Conservation (phyloP, 1,284 basidiomycete species). For the Papiliotrema flavescens region DNA sequence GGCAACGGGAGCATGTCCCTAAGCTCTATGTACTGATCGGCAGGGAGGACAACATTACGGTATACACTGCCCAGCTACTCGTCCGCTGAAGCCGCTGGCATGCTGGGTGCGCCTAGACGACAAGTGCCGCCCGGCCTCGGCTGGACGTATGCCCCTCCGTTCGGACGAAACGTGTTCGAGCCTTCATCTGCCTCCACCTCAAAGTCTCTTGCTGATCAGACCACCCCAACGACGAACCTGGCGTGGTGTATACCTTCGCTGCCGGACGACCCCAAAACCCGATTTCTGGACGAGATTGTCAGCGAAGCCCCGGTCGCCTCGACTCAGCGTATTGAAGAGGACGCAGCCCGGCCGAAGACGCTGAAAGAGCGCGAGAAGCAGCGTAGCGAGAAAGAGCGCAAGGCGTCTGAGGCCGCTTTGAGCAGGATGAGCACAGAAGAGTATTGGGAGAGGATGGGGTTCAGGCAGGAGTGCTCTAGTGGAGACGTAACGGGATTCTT, state of each 20-base stretch:
- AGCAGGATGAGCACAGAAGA: conserved; percentile 56
- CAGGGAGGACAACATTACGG: conserved; percentile 10
- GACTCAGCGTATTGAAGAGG: background rate
- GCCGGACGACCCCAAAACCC: conserved; percentile 87
- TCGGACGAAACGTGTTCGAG: conserved; percentile 39
- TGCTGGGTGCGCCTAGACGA: conserved; percentile 52
- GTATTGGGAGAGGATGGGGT: conserved; percentile 93
- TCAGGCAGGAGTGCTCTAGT: conserved; percentile 83
- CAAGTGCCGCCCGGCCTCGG: conserved; percentile 22
- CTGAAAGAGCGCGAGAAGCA: conserved; percentile 18
- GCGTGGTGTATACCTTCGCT: conserved; percentile 78
- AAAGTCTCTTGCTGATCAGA: background rate
- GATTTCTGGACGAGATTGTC: conserved; percentile 82
- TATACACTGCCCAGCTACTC: conserved; percentile 72
- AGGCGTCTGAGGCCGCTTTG: conserved; percentile 47
- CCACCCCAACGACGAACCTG: conserved; percentile 41
- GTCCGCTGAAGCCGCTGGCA: conserved; percentile 64
- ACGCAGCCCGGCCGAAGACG: background rate
- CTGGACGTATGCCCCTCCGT: conserved; percentile 30
- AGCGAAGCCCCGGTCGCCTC: conserved; percentile 22
- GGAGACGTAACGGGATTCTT: conserved; percentile 88
- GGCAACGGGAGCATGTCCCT: too few relatives aligned
- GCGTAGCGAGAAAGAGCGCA: conserved; percentile 45
- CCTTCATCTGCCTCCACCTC: background rate
- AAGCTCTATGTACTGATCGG: too few relatives aligned